Conservation (phyloP, 2,329 filamentous ascomycete genomes). For the Ophidiomyces ophidiicola region DNA sequence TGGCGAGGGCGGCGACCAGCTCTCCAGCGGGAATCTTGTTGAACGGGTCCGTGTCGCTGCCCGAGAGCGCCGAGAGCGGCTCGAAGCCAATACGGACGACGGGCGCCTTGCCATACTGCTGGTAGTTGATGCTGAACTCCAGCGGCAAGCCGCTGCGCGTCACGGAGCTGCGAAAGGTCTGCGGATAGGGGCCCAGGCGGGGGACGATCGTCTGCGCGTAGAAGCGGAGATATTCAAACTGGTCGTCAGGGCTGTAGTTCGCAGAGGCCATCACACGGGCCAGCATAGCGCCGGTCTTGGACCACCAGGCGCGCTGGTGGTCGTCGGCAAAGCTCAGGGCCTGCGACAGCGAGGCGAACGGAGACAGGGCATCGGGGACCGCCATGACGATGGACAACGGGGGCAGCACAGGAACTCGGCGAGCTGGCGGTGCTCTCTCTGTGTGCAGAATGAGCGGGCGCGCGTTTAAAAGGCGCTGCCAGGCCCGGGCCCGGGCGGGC, state of each 20-base stretch:
- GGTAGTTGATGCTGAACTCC: slow-evolving; percentile 15
- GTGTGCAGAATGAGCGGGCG: too few species aligned
- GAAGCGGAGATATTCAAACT: slow-evolving; percentile 15
- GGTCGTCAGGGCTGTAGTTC: slow-evolving; percentile 15
- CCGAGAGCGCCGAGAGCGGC: slow-evolving; percentile 2
- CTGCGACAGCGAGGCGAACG: slow-evolving; percentile 4
- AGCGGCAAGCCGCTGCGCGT: slow-evolving; percentile 10
- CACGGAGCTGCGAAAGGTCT: slow-evolving; percentile 1
- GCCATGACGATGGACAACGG: too few species aligned
- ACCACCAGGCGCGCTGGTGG: slow-evolving; percentile 17
- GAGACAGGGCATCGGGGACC: background rate
- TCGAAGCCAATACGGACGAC: slow-evolving; percentile 12
- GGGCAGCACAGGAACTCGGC: too few species aligned
- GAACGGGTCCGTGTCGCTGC: slow-evolving; percentile 9
- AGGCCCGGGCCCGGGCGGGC: too few species aligned
- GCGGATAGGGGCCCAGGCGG: slow-evolving; percentile 15
- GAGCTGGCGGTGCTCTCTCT: too few species aligned
- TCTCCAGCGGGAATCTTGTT: slow-evolving; percentile 7
- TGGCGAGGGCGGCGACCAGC: slow-evolving; percentile 3
- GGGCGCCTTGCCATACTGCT: slow-evolving; percentile 2
- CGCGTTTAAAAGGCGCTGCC: too few species aligned
- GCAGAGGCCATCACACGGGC: slow-evolving; percentile 13
- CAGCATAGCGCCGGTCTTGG: slow-evolving; percentile 17
- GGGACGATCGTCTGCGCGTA: slow-evolving; percentile 16
- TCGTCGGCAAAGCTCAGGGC: slow-evolving; percentile 10